Conservation (phyloP, 768 basidiomycete genomes). For the Leccinellum rugosiceps region DNA sequence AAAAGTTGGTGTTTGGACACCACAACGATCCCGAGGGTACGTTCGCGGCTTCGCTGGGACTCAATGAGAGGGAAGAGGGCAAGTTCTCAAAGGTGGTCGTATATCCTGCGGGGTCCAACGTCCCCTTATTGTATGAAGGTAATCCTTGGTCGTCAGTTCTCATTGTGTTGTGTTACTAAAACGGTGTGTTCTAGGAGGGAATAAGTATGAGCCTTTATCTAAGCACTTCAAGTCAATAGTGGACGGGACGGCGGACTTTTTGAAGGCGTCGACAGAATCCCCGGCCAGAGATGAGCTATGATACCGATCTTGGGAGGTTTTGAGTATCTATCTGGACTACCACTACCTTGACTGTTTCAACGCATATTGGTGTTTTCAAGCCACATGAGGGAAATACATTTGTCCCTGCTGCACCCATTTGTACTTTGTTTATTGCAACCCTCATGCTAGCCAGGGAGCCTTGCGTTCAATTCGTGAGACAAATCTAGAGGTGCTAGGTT, state of each 20-base stretch:
- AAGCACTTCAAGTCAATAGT: conserved; percentile 71
- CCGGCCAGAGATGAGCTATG: conserved; percentile 31
- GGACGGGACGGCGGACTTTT: conserved; percentile 63
- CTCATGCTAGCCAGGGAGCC: neutral
- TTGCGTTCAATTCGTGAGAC: neutral
- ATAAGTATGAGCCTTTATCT: conserved; percentile 71
- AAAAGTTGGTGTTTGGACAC: conserved; percentile 57
- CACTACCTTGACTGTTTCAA: neutral
- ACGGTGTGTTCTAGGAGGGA: conserved; percentile 43
- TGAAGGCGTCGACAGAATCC: conserved; percentile 36
- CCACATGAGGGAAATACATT: neutral
- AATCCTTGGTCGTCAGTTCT: conserved; percentile 6
- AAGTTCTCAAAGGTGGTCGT: conserved; percentile 67
- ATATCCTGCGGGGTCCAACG: conserved; percentile 59
- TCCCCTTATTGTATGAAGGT: conserved; percentile 69
- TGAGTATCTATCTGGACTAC: conserved; percentile 4
- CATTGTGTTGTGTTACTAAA: neutral
- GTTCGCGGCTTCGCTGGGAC: conserved; percentile 55
- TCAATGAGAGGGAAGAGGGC: conserved; percentile 47
- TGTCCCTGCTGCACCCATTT: neutral
- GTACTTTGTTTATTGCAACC: neutral
- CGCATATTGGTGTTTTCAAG: neutral
- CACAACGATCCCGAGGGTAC: conserved; percentile 66
- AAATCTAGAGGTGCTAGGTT: neutral
- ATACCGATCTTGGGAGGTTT: conserved; percentile 6